Evolutionary conservation across 2,329 filamentous ascomycete species (phyloP).

Genomic region (Plectosphaerella plurivora): DNA sequence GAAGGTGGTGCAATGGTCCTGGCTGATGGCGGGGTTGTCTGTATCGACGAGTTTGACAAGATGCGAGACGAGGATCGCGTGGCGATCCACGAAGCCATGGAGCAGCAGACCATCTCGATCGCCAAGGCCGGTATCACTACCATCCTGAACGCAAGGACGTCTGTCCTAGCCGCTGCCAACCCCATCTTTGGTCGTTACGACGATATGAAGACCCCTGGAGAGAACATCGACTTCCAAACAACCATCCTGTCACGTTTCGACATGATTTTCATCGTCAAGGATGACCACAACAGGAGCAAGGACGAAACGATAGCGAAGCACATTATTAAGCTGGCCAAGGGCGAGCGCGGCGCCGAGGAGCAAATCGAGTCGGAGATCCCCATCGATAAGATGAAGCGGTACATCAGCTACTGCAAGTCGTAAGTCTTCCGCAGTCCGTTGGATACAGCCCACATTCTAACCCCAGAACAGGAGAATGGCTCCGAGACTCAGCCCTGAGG

Average conservation of each 20-base stretch:
- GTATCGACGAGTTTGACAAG: conserved; percentile 99
- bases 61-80: conserved; percentile 98
- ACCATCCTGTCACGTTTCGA: conserved; percentile 98
- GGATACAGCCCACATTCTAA: neutral
- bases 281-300: conserved; percentile 84
- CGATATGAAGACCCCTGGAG: conserved; percentile 93
- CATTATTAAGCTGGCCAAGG: conserved; percentile 97
- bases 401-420: conserved; percentile 96
- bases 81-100: conserved; percentile 99
- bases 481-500: conserved; percentile 82
- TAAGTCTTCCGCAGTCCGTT: conserved; percentile 39
- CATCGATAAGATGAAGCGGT: conserved; percentile 95
- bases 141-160: conserved; percentile 92
- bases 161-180: conserved; percentile 91
- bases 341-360: conserved; percentile 76
- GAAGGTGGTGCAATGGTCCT: conserved; percentile 98
- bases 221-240: conserved; percentile 99
- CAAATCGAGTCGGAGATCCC: conserved; percentile 82
- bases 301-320: conserved; percentile 94
- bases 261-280: conserved; percentile 98
- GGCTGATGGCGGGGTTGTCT: conserved; percentile 93
- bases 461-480: conserved; percentile 57
- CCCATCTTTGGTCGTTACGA: conserved; percentile 98
- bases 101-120: conserved; percentile 98
- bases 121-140: conserved; percentile 98